Evolutionary conservation across 345 rosid genomes (phyloP).

Genomic region (Aquilaria sinensis): DNA sequence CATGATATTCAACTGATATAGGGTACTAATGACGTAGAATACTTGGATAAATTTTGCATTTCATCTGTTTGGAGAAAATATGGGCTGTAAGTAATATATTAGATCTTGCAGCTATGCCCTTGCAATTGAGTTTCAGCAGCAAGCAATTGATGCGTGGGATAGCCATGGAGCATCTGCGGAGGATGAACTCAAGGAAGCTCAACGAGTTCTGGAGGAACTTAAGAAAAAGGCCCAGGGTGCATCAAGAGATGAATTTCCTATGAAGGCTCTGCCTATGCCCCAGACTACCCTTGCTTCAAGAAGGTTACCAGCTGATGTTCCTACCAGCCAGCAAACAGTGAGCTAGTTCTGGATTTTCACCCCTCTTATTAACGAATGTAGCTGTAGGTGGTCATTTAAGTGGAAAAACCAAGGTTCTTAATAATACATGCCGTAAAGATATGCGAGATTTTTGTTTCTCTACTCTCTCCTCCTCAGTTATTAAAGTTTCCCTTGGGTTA

Average conservation of each 20-base stretch:
- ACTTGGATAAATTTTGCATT: too few relatives aligned
- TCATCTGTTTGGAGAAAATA: too few relatives aligned
- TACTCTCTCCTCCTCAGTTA: too few relatives aligned
- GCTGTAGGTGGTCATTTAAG: too few relatives aligned
- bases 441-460: too few relatives aligned
- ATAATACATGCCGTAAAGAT: too few relatives aligned
- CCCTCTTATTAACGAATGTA: too few relatives aligned
- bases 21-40: too few relatives aligned
- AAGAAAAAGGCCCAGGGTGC: constrained; percentile 51
- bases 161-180: constrained; percentile 62
- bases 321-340: constrained; percentile 12
- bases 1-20: too few relatives aligned
- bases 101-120: constrained; percentile 56
- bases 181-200: constrained; percentile 65
- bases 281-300: constrained; percentile 16
- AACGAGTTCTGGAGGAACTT: constrained; percentile 45
- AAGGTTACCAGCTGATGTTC: constrained; percentile 13
- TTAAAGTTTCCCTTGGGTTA: too few relatives aligned
- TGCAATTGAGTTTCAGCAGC: constrained; percentile 81
- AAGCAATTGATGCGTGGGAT: constrained; percentile 72
- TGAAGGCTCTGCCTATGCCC: constrained; percentile 44
- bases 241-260: constrained; percentile 21
- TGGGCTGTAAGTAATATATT: constrained; percentile 2
- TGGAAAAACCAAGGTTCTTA: too few relatives aligned
- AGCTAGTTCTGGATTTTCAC: background rate